phyloP scores from a whole-genome alignment of 176 grass and related monocot genomes.

The Guadua angustifolia region DNA sequence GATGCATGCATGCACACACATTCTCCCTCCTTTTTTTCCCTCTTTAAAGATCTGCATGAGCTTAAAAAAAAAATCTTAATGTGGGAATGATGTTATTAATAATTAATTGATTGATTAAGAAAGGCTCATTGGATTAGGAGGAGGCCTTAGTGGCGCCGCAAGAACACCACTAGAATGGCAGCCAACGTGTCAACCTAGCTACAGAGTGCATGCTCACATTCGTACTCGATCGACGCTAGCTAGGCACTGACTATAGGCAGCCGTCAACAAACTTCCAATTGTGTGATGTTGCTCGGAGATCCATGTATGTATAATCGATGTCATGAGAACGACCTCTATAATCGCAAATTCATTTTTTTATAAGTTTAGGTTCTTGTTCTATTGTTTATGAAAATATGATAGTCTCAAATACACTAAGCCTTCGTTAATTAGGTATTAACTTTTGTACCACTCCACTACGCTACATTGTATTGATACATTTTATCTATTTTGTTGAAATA shows the following conservation, averaged over 20 bases:
- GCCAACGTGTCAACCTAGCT: conserved; percentile 3
- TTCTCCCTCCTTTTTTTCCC: accelerated
- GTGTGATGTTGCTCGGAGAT: neutral
- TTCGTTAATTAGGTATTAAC: too few relatives aligned
- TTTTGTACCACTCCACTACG: too few relatives aligned
- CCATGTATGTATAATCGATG: neutral
- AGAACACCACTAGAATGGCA: neutral
- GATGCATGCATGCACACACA: neutral
- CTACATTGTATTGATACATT: too few relatives aligned
- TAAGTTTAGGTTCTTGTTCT: too few relatives aligned
- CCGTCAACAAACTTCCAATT: neutral
- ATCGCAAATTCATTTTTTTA: too few relatives aligned
- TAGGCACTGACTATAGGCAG: neutral
- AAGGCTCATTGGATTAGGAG: neutral
- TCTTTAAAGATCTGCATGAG: neutral
- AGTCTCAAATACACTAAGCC: too few relatives aligned
- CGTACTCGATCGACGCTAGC: neutral
- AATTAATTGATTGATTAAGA: conserved; percentile 3
- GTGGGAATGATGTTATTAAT: neutral
- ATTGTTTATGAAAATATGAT: too few relatives aligned
- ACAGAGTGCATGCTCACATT: neutral
- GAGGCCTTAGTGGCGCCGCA: neutral
- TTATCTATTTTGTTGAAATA: too few relatives aligned
- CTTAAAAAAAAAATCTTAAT: neutral
- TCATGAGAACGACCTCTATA: neutral